Evolutionary conservation across 208 protist genomes (phyloP), one percentile per base, ranked within the genome.

Genomic region (Acanthamoeba divionensis): DNA sequence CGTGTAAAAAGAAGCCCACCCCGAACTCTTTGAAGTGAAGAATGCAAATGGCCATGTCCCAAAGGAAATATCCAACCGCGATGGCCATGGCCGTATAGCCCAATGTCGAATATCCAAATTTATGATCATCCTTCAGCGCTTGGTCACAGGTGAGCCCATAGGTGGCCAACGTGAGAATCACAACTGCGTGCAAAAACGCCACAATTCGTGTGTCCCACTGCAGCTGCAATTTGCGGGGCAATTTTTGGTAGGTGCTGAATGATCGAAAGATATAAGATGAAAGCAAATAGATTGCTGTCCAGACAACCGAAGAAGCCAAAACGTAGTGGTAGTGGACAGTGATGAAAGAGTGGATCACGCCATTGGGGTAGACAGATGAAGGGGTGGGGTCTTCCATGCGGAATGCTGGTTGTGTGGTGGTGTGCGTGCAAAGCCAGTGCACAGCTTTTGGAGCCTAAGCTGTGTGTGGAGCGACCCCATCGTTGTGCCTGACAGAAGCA

Each of bases 151-250:
- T 13, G 0, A 82, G 45, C 3, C 71, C 71, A n/a, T 36, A 82
- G 18, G 60, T 44, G 21, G 71, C 47, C 0, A 45, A 36, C 9
- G 26, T 54, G 66, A 36, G 24, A 21, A 75, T 75, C 21, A 75
- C 33, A 24, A 75, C 66, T 2, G 66, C 66, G 13, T 75, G 66
- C n/a, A 47, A 9, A 9, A 75, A 75, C 5, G 66, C 66, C 24
- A 75, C 66, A 8, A 75, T 75, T 54, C 66, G 66, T 54, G 45
- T 75, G 31, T 75, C 66, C 66, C 66, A 75, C 26, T 75, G 66
- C 66, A 75, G 45, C 36, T 75, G 12, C 4, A 75, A 24, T 26
- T 75, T 75, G 36, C n/a, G 52, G 66, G 66, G 66, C 26, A 75
- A 24, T n/a, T n/a, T 26, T 3, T 45, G 66, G 15, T 75, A 75